Conservation (phyloP, 768 basidiomycete genomes). For the Panaeolus papilionaceus region DNA sequence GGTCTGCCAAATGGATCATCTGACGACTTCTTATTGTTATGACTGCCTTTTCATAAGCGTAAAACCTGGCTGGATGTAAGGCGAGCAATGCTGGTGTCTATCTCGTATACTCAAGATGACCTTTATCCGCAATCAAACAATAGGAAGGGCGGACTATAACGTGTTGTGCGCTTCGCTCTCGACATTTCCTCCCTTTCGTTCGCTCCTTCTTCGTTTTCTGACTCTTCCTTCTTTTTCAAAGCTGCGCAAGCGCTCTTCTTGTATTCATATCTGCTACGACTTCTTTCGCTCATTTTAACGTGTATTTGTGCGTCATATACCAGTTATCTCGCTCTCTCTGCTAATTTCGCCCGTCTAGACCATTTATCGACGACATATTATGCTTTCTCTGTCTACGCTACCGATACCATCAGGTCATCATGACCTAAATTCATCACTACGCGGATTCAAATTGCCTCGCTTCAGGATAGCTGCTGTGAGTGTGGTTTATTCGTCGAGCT, state of each 20-base stretch:
- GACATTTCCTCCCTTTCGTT: not conserved
- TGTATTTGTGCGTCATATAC: not conserved
- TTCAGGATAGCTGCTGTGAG: slow-evolving; percentile 13
- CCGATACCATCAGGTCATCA: slow-evolving; percentile 5
- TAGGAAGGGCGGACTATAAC: not conserved
- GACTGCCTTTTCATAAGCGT: not conserved
- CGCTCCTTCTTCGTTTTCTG: not conserved
- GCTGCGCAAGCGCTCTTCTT: not conserved
- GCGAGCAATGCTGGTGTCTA: not conserved
- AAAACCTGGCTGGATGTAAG: not conserved
- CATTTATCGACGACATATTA: not conserved
- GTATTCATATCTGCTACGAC: not conserved
- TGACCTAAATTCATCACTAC: slow-evolving; percentile 7
- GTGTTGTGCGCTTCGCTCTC: not conserved
- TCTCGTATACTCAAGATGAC: too few species aligned
- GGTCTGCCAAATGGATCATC: not conserved
- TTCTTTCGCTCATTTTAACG: not conserved
- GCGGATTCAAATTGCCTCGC: slow-evolving; percentile 15
- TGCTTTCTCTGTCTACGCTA: slow-evolving; percentile 1
- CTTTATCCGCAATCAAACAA: not conserved
- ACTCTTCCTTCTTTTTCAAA: not conserved
- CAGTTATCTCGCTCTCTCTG: not conserved
- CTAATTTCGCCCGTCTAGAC: not conserved
- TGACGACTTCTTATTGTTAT: not conserved
- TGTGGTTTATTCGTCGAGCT: not conserved